A percentile compares a stretch with the other conserved stretches of the same genome.
These are phyloP conservation scores for Glycine latifolia DNA, from an alignment of 306 rosid genomes.

Conservation along the genomic window DNA sequence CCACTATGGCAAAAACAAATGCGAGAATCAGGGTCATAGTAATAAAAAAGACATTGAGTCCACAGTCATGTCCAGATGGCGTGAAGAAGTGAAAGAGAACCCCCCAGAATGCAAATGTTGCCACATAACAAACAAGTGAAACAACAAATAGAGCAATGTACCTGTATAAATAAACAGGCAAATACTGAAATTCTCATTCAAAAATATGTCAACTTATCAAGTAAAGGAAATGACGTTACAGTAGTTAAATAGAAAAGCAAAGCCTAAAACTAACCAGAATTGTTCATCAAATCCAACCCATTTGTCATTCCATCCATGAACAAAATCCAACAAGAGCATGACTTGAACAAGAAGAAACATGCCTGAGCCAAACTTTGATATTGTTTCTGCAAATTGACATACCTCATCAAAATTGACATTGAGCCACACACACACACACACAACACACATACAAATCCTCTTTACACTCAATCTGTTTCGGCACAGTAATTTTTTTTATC, in stretches of 20 bases:
- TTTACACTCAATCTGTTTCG: not conserved
- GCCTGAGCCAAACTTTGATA: slow-evolving; percentile 95
- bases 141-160: slow-evolving; percentile 87
- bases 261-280: slow-evolving; percentile 77
- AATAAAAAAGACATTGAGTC: slow-evolving; percentile 90
- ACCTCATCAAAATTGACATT: slow-evolving; percentile 9
- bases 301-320: slow-evolving; percentile 98
- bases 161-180: slow-evolving; percentile 57
- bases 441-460: too few relatives aligned
- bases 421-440: too few relatives aligned
- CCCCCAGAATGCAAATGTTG: slow-evolving; percentile 83
- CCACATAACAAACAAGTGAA: slow-evolving; percentile 88
- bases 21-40: slow-evolving; percentile 71
- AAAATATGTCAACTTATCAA: not conserved
- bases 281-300: slow-evolving; percentile 97
- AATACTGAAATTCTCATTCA: slow-evolving; percentile 22
- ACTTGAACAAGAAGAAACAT: slow-evolving; percentile 98
- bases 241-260: slow-evolving; percentile 36
- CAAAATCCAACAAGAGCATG: slow-evolving; percentile 96
- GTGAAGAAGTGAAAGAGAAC: slow-evolving; percentile 93
- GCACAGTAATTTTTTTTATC: not conserved
- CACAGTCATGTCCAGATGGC: slow-evolving; percentile 95
- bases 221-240: slow-evolving; percentile 11
- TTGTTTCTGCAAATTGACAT: slow-evolving; percentile 65
- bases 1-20: slow-evolving; percentile 75